Base-by-base conservation (phyloP, 2,329 filamentous ascomycete genomes). In the Huntiella bhutanensis region DNA sequence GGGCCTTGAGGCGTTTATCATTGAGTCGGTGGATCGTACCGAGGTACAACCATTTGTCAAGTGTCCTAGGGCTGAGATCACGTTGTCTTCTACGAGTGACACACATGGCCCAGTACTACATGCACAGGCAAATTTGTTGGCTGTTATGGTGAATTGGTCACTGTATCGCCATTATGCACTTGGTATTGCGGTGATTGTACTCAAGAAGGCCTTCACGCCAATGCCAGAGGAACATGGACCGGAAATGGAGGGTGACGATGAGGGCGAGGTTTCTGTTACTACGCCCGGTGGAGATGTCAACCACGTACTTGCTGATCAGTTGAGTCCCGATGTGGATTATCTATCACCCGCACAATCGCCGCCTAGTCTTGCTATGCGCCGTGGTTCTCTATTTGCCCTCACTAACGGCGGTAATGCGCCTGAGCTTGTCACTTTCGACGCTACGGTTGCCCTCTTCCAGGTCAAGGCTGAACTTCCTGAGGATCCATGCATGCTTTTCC, bases 111-210 rank as follows among this genome's bases (percentile, higher is more conserved):
- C 86, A 0, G 70, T 94, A 4, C 83, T 95, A 56, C 85, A 96
- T 57, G 63, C 96, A 38, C 85, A 92, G 53, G 82, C 84, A 0
- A 75, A 82, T 45, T 71, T 91, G 15, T 80, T 81, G 53, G 84
- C 82, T 4, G 63, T 98, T 2, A 75, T 83, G 51, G 57, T 93
- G 5, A 81, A 92, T 43, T 96, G 96, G 58, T 98, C 92, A 0
- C 71, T 98, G 0, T 94, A 92, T 59, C 80, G 87, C 3, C 87
- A 94, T 58, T 98, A 95, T 57, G 81, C 87, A 0, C 70, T 92
- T 19, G 82, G 85, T 1, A 77, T 96, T 50, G 91, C 88, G 6
- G 65, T 72, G 17, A 78, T 77, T 57, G 83, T 92, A 2, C 60
- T 98, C 17, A 57, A 54, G 59, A 55, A 53, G 58, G 55, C 52